A percentile compares a stretch with the other conserved stretches of the same genome.
phyloP scores from a whole-genome alignment of 164 flowering plant species.

The Houttuynia cordata region DNA sequence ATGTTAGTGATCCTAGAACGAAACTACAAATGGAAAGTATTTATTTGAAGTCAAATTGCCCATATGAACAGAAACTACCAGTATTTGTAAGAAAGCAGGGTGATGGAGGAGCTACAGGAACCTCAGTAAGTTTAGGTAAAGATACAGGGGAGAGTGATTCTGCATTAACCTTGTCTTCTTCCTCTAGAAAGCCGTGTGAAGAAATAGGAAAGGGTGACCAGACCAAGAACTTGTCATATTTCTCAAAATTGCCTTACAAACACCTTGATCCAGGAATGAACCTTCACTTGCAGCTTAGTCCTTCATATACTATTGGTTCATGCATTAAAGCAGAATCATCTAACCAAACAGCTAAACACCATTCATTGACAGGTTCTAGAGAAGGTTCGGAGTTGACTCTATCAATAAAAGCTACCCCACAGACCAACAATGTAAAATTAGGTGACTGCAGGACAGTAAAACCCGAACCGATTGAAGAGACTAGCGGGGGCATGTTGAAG shows the following conservation, averaged over 20 bases:
- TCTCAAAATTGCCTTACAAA: not conserved
- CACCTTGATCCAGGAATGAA: slow-evolving; percentile 13
- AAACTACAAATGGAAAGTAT: not conserved
- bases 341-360: slow-evolving; percentile 7
- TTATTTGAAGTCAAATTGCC: not conserved
- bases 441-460: slow-evolving; percentile 20
- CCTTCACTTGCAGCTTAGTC: slow-evolving; percentile 24
- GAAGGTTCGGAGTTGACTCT: slow-evolving; percentile 5
- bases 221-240: not conserved
- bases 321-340: slow-evolving; percentile 4
- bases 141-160: not conserved
- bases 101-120: not conserved
- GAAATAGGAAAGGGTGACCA: not conserved
- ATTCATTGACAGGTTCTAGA: slow-evolving; percentile 3
- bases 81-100: not conserved
- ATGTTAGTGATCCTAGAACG: slow-evolving; percentile 9
- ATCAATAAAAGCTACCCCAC: not conserved
- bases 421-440: slow-evolving; percentile 3
- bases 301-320: slow-evolving; percentile 10
- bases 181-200: not conserved
- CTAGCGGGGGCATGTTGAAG: slow-evolving; percentile 4
- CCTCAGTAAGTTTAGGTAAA: not conserved
- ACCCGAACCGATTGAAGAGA: slow-evolving; percentile 38
- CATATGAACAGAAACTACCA: not conserved
- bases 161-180: not conserved